phyloP scores from a whole-genome alignment of 176 grass and related monocot genomes.

The Luzula sylvatica region DNA sequence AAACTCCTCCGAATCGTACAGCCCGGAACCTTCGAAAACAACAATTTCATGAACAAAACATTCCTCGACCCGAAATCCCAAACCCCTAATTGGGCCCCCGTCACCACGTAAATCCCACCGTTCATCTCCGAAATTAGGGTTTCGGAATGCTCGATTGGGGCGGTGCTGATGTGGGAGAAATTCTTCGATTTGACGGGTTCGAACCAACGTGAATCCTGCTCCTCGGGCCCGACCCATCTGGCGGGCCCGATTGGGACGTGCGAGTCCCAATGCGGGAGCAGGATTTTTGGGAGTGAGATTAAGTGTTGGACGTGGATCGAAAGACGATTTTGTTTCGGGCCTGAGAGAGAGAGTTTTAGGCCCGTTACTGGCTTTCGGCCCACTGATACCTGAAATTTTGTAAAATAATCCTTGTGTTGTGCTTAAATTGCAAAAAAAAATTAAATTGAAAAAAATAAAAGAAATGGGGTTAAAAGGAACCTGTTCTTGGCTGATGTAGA shows the following conservation, averaged over 20 bases:
- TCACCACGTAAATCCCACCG: conserved; percentile 37
- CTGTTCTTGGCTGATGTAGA: conserved; percentile 63
- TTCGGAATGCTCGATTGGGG: conserved; percentile 42
- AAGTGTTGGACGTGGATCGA: conserved; percentile 52
- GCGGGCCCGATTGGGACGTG: conserved; percentile 44
- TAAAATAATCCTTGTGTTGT: background rate
- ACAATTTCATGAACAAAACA: conserved; percentile 51
- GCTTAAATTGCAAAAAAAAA: no score
- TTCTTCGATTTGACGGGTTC: conserved; percentile 64
- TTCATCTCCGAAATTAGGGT: conserved; percentile 21
- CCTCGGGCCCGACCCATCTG: conserved; percentile 58
- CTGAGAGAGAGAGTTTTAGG: conserved; percentile 45
- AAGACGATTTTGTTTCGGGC: conserved; percentile 42
- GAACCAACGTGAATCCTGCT: conserved; percentile 66
- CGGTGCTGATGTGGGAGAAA: conserved; percentile 51
- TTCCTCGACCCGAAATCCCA: conserved; percentile 63
- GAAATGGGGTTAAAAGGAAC: conserved; percentile 10
- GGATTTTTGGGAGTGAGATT: conserved; percentile 48
- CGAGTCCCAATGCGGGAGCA: conserved; percentile 49
- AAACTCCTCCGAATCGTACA: conserved; percentile 56
- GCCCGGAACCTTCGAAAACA: conserved; percentile 49
- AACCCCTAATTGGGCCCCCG: conserved; percentile 54
- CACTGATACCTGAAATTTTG: conserved; percentile 52
- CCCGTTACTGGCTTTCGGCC: conserved; percentile 56
- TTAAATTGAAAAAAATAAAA: background rate